Base-by-base conservation (phyloP, 257 asterid species). In the Solanum infundibuliforme region DNA sequence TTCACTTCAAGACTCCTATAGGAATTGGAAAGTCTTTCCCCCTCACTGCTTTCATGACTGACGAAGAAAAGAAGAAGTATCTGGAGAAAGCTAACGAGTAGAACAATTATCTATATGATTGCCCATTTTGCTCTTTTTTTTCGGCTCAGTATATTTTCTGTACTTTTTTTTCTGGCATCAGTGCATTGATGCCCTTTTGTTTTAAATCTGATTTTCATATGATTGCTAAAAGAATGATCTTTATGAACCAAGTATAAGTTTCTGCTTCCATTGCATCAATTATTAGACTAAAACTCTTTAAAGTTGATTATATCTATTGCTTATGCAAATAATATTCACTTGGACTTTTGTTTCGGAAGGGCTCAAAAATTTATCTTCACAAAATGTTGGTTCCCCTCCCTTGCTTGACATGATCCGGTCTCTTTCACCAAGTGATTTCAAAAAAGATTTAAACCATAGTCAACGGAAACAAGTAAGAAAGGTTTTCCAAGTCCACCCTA, bases 1-100 rank as follows among this genome's bases (percentile, higher is more conserved):
- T 96, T 13, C 88, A 92, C 87, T 97, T 96, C 97, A 97, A 94
- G 92, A 96, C 95, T 90, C 94, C 98, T 0, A n/a, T 96, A 93
- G 99, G 99, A 71, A 90, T 97, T 21, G 99, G 99, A 12, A 93
- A 88, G 90, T 92, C 96, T 72, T 97, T 97, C 87, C 99, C 99
- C 4, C 25, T 91, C 34, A 90, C 94, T 55, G 95, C 95, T 81
- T 97, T 93, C 90, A 93, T 95, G 97, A 95, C 94, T 85, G 96
- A 94, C 2, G 98, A 96, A 60, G 95, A 93, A 83, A 92, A 94
- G 68, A 69, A 86, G 18, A 89, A 74, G 88, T 84, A 87, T 74
- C 84, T 92, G 90, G 90, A 90, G 92, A 86, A 90, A 65, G 86
- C 58, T 62, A 32, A 66, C n/a, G 91, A 88, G 76, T 87, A 86